phyloP scores from a whole-genome alignment of 768 basidiomycete species.

The Pleurotus cornucopiae region DNA sequence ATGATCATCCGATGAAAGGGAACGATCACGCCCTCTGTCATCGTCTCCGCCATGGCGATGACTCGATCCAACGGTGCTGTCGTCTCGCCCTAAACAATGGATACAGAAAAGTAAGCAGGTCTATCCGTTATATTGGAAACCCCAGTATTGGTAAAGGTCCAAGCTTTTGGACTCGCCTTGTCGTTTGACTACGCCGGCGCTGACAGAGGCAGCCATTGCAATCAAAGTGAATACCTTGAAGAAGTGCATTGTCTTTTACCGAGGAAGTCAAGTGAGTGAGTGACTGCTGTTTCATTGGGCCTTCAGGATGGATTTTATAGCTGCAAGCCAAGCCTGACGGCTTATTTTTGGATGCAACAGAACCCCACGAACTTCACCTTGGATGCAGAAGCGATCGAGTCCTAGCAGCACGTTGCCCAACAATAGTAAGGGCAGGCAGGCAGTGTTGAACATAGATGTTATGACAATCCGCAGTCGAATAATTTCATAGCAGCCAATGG shows the following conservation, averaged over 20 bases:
- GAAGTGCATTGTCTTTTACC: not conserved
- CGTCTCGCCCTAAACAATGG: not conserved
- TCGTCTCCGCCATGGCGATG: conserved; percentile 3
- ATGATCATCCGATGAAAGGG: conserved; percentile 3
- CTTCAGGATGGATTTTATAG: not conserved
- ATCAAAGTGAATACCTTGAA: not conserved
- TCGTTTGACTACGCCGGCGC: conserved; percentile 2
- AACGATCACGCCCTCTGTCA: not conserved
- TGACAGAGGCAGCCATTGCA: not conserved
- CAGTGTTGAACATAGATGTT: not conserved
- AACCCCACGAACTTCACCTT: conserved; percentile 1
- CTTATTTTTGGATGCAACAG: conserved; percentile 1
- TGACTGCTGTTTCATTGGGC: not conserved
- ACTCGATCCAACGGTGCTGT: not conserved
- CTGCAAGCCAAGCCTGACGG: not conserved
- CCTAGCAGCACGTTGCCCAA: not conserved
- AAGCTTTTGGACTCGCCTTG: conserved; percentile 2
- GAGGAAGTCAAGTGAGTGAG: not conserved
- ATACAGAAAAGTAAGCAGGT: not conserved
- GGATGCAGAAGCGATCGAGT: not conserved
- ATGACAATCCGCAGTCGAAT: not conserved
- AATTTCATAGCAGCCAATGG: too few species aligned
- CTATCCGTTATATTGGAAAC: not conserved
- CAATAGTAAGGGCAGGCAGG: not conserved
- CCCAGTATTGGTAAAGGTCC: not conserved